phyloP scores from a whole-genome alignment of 495 filamentous ascomycete genomes.

The Trichoderma reesei region DNA sequence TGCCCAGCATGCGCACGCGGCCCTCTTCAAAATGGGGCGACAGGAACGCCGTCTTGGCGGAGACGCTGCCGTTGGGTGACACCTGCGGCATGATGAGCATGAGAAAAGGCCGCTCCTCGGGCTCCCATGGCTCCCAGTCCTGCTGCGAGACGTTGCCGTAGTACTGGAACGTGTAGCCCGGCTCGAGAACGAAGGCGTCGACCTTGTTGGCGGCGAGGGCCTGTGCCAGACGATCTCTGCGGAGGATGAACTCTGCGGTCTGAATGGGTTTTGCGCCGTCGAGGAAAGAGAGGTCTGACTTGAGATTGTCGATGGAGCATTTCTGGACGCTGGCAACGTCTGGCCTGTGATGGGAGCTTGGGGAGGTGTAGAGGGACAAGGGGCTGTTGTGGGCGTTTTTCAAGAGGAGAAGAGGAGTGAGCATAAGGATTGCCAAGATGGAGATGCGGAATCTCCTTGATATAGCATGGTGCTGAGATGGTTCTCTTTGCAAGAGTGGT shows the following conservation, averaged over 20 bases:
- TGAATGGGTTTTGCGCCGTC: conserved; percentile 30
- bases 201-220: conserved; percentile 34
- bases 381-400: neutral
- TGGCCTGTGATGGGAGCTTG: neutral
- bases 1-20: conserved; percentile 39
- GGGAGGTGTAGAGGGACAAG: neutral
- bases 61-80: conserved; percentile 23
- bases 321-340: conserved; percentile 16
- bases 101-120: conserved; percentile 47
- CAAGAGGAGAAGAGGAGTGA: neutral
- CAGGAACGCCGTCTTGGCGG: conserved; percentile 40
- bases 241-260: conserved; percentile 32
- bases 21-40: conserved; percentile 45
- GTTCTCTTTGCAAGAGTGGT: neutral
- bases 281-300: conserved; percentile 36
- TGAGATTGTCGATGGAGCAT: conserved; percentile 37
- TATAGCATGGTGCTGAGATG: neutral
- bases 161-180: conserved; percentile 47
- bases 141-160: conserved; percentile 45
- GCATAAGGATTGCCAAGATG: neutral
- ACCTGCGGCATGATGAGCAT: conserved; percentile 39
- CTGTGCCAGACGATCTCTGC: conserved; percentile 36
- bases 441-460: neutral
- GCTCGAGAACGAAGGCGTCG: conserved; percentile 45
- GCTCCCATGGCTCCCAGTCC: conserved; percentile 52